A percentile compares a stretch with the other conserved stretches of the same genome.
Evolutionary conservation across 2,329 filamentous ascomycete genomes (phyloP).

Genomic region (Fusarium transvaalense): DNA sequence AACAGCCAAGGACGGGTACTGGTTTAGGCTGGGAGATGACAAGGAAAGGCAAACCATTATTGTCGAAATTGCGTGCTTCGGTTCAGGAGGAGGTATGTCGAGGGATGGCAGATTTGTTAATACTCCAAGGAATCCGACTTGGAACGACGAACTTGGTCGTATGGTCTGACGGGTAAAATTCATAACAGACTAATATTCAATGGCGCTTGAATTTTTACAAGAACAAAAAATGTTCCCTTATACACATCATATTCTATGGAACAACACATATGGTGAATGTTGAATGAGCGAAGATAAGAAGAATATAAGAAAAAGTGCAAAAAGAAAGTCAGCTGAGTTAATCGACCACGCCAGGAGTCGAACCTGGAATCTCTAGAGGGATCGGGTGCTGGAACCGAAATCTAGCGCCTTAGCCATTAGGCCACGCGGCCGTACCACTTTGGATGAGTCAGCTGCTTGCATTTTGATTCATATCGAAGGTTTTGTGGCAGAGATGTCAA

Average conservation of each 20-base stretch:
- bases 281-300: no score
- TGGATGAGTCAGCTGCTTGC: not conserved
- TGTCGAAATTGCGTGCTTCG: accelerated
- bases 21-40: not conserved
- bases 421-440: not conserved
- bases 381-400: not conserved
- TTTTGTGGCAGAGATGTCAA: no score
- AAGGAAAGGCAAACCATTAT: accelerated
- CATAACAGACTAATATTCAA: no score
- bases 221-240: no score
- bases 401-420: slow-evolving; percentile 2
- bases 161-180: not conserved
- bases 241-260: no score
- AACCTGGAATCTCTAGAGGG: slow-evolving; percentile 1
- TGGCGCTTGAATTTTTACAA: no score
- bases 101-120: not conserved
- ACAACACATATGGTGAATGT: no score
- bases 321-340: not conserved
- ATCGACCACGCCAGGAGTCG: not conserved
- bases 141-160: not conserved
- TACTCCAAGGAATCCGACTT: not conserved
- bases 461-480: no score
- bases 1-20: not conserved
- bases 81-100: not conserved
- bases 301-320: not conserved